Evolutionary conservation across 768 basidiomycete genomes (phyloP), one percentile per base, ranked within the genome.

Genomic region (Lactifluus pinguis): DNA sequence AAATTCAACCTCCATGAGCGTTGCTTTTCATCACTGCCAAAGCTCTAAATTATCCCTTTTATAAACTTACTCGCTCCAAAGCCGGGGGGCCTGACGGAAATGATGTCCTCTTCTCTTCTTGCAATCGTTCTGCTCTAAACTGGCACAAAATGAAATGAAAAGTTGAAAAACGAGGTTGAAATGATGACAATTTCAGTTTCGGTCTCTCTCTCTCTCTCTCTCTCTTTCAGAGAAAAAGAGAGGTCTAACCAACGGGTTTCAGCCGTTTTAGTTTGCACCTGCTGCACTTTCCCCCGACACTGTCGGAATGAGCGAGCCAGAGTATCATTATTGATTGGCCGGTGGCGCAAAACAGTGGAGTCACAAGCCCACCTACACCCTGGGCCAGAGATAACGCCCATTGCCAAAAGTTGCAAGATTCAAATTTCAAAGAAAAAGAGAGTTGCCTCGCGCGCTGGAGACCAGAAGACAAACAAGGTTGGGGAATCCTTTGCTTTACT

Each of bases 11-110:
- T 30, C 10, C 19, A 54, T 34, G 52, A 60, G 39, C 47, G 39
- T 49, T 38, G 38, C 32, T 10, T 32, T 6, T 6, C 13, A 14
- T n/a, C 45, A 47, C 45, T 47, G 45, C 6, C 21, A n/a, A 29
- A 32, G 38, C 52, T 60, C 55, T 49, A 57, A 25, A 25, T 25
- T 25, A 25, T 25, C 25, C 25, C 25, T 25, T 25, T 25, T 25
- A 25, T 25, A 25, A 25, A 25, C 25, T 25, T 25, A 25, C 25
- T 25, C 30, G 10, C 41, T 32, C 36, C 34, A 41, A 57, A 57
- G 19, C 51, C n/a, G n/a, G n/a, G 25, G 50, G 60, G 36, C 29
- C 52, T 57, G 60, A 38, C 61, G 61, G 61, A 62, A 4, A 14
- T 25, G 6, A 36, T 42, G 41, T 14, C 32, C 32, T 36, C 42